Evolutionary conservation across 768 basidiomycete genomes (phyloP).

Genomic region (Scleroderma citrinum): DNA sequence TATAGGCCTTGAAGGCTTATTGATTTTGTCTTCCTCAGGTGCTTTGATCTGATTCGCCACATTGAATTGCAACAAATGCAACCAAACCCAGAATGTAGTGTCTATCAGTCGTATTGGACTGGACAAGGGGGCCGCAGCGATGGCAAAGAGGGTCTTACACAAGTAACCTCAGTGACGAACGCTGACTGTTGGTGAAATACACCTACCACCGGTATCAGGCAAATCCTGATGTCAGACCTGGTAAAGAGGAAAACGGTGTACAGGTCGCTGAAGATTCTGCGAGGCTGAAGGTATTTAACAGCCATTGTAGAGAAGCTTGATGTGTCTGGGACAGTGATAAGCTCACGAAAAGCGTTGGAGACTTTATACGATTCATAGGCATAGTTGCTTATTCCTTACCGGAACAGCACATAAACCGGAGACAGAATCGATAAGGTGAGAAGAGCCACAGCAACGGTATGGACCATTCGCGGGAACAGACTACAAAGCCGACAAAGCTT

Average conservation of each 20-base stretch:
- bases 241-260: slow-evolving; percentile 19
- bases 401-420: too few relatives aligned
- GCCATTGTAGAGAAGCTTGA: background rate
- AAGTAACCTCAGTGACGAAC: background rate
- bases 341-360: background rate
- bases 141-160: slow-evolving; percentile 20
- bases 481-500: background rate
- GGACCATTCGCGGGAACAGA: too few relatives aligned
- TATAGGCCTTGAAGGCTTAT: slow-evolving; percentile 42
- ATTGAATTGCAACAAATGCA: slow-evolving; percentile 40
- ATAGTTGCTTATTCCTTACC: background rate
- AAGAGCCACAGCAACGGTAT: too few relatives aligned
- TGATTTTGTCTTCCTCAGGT: slow-evolving; percentile 37
- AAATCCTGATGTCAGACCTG: slow-evolving; percentile 21
- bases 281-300: background rate
- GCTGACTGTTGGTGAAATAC: background rate
- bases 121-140: slow-evolving; percentile 28
- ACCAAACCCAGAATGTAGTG: slow-evolving; percentile 37
- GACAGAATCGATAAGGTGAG: too few relatives aligned
- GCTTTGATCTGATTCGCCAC: slow-evolving; percentile 40
- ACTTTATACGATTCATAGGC: background rate
- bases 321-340: background rate
- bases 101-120: slow-evolving; percentile 15
- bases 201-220: slow-evolving; percentile 22
- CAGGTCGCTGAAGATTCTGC: background rate